phyloP scores from a whole-genome alignment of 2,329 filamentous ascomycete species.

The Talaromyces sp. region DNA sequence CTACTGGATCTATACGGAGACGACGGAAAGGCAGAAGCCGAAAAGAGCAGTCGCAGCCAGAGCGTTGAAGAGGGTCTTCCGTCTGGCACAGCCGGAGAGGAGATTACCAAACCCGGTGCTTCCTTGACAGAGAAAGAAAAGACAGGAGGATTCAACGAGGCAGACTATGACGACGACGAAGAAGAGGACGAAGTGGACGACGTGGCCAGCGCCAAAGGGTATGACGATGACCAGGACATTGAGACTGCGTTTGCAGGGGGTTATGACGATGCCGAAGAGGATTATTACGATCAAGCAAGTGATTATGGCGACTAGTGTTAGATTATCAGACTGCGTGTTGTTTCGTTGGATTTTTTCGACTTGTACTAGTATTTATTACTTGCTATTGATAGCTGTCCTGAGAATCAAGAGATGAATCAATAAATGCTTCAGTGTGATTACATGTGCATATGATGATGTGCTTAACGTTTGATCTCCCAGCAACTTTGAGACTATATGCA shows the following conservation, averaged over 20 bases:
- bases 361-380: background rate
- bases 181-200: conserved; percentile 12
- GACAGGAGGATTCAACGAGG: conserved; percentile 10
- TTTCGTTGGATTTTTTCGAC: background rate
- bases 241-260: conserved; percentile 35
- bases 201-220: conserved; percentile 25
- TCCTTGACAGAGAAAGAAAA: conserved; percentile 11
- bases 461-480: background rate
- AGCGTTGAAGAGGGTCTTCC: conserved; percentile 18
- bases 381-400: background rate
- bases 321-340: background rate
- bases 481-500: background rate
- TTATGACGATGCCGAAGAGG: conserved; percentile 31
- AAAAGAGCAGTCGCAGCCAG: conserved; percentile 29
- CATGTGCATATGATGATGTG: background rate
- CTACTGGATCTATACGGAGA: conserved; percentile 36
- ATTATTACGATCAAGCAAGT: conserved; percentile 21
- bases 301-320: background rate
- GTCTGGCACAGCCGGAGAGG: conserved; percentile 15
- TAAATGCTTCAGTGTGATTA: background rate
- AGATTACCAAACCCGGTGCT: conserved; percentile 18
- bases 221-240: conserved; percentile 27
- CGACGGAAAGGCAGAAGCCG: conserved; percentile 28
- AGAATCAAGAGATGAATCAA: background rate
- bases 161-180: conserved; percentile 22